Conservation (phyloP, 2,329 filamentous ascomycete genomes). For the Pseudogymnoascus sp. region DNA sequence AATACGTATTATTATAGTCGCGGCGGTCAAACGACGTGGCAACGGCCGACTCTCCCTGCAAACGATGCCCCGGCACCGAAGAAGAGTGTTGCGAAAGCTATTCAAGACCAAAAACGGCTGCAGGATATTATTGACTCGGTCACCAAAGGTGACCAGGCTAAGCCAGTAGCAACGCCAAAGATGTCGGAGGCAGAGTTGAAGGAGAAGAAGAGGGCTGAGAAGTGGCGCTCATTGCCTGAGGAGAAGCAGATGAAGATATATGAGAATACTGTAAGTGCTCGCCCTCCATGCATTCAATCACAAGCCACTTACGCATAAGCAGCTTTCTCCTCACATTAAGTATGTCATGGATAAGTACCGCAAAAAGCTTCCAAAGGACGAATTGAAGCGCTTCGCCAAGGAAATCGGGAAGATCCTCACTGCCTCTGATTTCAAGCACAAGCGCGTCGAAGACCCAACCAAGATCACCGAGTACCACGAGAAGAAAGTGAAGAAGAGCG, state of each 20-base stretch:
- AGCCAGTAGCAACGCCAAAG: constrained; percentile 11
- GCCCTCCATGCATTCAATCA: not conserved
- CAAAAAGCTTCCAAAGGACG: constrained; percentile 77
- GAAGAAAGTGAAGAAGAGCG: constrained; percentile 75
- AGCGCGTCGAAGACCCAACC: constrained; percentile 75
- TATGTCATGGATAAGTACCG: constrained; percentile 81
- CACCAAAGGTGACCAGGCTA: constrained; percentile 58
- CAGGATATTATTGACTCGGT: constrained; percentile 83
- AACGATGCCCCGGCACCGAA: constrained; percentile 45
- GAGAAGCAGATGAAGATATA: constrained; percentile 96
- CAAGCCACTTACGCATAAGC: constrained; percentile 14
- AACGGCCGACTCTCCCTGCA: constrained; percentile 63
- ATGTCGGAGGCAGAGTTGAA: constrained; percentile 42
- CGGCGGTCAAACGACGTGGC: constrained; percentile 73
- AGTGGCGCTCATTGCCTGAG: constrained; percentile 60
- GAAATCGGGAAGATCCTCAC: constrained; percentile 82
- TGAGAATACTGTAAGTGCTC: constrained; percentile 74
- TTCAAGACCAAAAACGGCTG: constrained; percentile 48
- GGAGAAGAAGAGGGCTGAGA: constrained; percentile 54
- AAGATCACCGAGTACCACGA: constrained; percentile 70
- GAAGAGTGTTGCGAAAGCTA: constrained; percentile 43
- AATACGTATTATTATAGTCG: constrained; percentile 81
- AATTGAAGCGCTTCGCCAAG: constrained; percentile 55
- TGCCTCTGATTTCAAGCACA: constrained; percentile 83
- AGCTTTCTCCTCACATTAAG: constrained; percentile 82